Conservation (phyloP, 2,329 filamentous ascomycete genomes). For the Aspergillus quadrilineatus region DNA sequence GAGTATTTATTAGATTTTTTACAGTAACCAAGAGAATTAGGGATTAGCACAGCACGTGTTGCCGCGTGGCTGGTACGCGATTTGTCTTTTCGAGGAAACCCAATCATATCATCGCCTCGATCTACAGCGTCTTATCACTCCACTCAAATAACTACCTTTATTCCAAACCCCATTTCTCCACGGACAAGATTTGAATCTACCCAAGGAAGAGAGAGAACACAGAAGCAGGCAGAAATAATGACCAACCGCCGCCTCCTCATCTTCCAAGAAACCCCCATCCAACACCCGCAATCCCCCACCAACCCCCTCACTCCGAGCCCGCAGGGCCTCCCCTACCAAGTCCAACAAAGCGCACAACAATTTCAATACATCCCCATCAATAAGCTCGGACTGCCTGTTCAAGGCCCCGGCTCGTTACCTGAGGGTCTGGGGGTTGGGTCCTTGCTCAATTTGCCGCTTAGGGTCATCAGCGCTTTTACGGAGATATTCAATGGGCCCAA, state of each 20-base stretch:
- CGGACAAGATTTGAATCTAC: neutral
- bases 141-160: neutral
- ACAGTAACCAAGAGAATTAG: neutral
- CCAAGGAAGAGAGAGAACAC: neutral
- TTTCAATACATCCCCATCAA: slow-evolving; percentile 35
- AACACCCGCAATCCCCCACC: slow-evolving; percentile 31
- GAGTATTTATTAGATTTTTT: neutral
- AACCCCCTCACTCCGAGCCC: slow-evolving; percentile 14
- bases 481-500: slow-evolving; percentile 41
- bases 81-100: slow-evolving; percentile 3
- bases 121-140: neutral
- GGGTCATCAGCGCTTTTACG: slow-evolving; percentile 37
- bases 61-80: slow-evolving; percentile 1
- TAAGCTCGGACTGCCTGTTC: slow-evolving; percentile 38
- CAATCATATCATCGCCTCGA: slow-evolving; percentile 4
- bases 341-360: neutral
- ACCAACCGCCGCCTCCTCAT: slow-evolving; percentile 33
- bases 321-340: neutral
- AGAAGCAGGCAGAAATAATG: slow-evolving; percentile 10
- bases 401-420: slow-evolving; percentile 33
- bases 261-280: slow-evolving; percentile 38
- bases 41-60: slow-evolving; percentile 6
- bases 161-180: neutral
- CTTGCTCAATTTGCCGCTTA: slow-evolving; percentile 26
- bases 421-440: slow-evolving; percentile 16